phyloP scores from a whole-genome alignment of 2,329 filamentous ascomycete genomes.

The Ceratocystiopsis brevicomis region DNA sequence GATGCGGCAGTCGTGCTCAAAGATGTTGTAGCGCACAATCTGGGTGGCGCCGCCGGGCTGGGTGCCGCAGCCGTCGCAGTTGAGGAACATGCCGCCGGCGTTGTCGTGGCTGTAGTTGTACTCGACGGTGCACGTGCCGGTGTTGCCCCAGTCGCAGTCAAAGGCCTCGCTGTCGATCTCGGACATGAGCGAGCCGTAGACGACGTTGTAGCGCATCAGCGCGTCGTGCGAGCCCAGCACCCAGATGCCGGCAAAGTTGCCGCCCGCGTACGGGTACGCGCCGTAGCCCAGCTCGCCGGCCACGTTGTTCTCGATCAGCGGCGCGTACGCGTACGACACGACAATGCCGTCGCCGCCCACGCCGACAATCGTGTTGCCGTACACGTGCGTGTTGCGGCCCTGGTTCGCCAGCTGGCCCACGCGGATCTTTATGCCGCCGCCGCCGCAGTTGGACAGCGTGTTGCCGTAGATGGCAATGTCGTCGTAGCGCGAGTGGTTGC shows the following conservation, averaged over 20 bases:
- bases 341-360: no score
- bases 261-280: neutral
- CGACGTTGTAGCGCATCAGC: constrained; percentile 10
- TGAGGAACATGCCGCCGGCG: neutral
- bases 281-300: neutral
- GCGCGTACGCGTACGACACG: no score
- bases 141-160: neutral
- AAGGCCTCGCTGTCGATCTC: neutral
- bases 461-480: no score
- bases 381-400: no score
- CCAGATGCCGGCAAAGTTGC: constrained; percentile 1
- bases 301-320: no score
- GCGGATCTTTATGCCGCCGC: no score
- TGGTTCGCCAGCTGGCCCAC: no score
- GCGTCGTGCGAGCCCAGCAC: constrained; percentile 15
- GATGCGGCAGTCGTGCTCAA: neutral
- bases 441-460: no score
- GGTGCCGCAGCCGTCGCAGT: neutral
- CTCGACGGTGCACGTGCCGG: neutral
- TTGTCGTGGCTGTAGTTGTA: constrained; percentile 1
- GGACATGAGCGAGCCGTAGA: neutral
- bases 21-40: neutral
- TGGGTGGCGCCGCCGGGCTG: neutral
- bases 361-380: no score
- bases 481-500: no score